Base-by-base conservation (phyloP, 2,329 filamentous ascomycete species). In the Onygenales sp. region DNA sequence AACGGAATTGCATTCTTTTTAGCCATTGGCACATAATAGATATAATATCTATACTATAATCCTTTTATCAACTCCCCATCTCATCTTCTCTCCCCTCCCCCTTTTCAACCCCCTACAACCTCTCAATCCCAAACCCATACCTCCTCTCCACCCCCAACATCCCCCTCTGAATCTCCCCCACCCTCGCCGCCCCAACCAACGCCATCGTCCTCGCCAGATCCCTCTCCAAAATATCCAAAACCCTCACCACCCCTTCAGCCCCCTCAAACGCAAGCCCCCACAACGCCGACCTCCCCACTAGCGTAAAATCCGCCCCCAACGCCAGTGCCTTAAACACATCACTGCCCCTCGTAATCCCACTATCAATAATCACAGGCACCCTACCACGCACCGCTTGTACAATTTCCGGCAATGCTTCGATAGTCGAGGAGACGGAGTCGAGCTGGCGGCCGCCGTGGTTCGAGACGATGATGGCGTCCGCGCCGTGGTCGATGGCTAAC, bases 251-350 rank as follows among this genome's bases (percentile, higher is more conserved):
- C 8, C 82, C 81, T 42, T 74, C 69, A 59, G 76, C 73, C 5
- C 81, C 81, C 5, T 72, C 75, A 21, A 82, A 72, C 2, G 74
- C 76, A 11, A 84, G 65, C 0, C 80, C 80, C 61, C 83, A 84
- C 11, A 83, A 74, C 21, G 75, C 78, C 4, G 81, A 80, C 52
- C 81, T 66, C 2, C 79, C 80, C 8, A 84, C 72, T 10, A 82
- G 67, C 1, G 83, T 79, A 2, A 73, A 78, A 59, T 80, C 77
- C 0, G 80, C 82, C 1, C 81, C 84, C 5, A 80, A 61, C 10
- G 72, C 72, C 38, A 78, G 56, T 1, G 75, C 75, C 57, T 77
- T 78, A 2, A 70, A 64, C n/a, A 76, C 68, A 62, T 78, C 75
- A 1, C 68, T 69, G 3, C 75, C 75, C 13, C 66, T 66, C 7